Base-by-base conservation (phyloP, 768 basidiomycete genomes). In the Amanita jacksonii region DNA sequence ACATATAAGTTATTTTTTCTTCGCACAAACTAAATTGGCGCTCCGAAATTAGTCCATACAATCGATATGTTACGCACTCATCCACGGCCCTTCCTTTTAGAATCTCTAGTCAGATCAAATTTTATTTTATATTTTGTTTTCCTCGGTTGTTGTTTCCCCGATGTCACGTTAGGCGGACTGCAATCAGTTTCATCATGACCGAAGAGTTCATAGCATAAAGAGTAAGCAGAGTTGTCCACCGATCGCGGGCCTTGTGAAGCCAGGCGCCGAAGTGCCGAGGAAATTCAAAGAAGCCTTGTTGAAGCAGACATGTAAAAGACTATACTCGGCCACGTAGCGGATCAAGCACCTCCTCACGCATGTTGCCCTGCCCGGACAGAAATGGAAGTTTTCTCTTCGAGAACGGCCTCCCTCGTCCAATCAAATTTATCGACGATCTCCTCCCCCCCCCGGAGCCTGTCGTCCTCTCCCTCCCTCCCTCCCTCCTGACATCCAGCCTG, bases 191-290 rank as follows among this genome's bases (percentile, higher is more conserved):
- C 41, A 42, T 15, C 39, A 7, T 27, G 15, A n/a, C n/a, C n/a
- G n/a, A n/a, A n/a, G n/a, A n/a, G n/a, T n/a, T n/a, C n/a, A n/a
- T n/a, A n/a, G 12, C 38, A 7, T 40, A 24, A 22, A 37, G 36
- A 8, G 23, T 18, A 16, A 18, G 36, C 23, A 20, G 13, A 37
- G 36, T 20, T 12, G 28, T 32, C 18, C 27, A 31, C 31, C 41
- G 41, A 41, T 41, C 41, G 41, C 16, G 41, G 41, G 28, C 41
- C 31, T 32, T n/a, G n/a, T n/a, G n/a, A n/a, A n/a, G n/a, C n/a
- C n/a, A n/a, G 41, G 22, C 41, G 41, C 41, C 41, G 28, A 24
- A 3, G 39, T 16, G 39, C 39, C 39, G 39, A 32, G 41, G 18
- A 10, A 41, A n/a, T 31, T 41, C 19, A 13, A 41, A 41, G 38